phyloP scores from a whole-genome alignment of 805 yeast genomes.

The Candida maesae region DNA sequence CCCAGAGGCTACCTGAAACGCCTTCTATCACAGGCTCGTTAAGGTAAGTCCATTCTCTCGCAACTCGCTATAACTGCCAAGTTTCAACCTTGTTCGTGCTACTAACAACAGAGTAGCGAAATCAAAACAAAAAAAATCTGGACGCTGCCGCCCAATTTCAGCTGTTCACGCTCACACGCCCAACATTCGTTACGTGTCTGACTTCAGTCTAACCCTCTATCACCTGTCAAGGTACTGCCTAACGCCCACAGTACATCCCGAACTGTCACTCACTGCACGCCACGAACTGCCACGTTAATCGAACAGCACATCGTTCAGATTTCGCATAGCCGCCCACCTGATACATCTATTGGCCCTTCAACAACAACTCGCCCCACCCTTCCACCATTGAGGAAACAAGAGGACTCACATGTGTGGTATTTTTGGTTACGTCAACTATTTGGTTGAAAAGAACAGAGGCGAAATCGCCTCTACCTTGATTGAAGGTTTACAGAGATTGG shows the following conservation, averaged over 20 bases:
- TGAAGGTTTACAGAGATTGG: constrained; percentile 84
- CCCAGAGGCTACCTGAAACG: not conserved
- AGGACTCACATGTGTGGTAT: constrained; percentile 70
- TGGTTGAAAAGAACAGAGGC: constrained; percentile 88
- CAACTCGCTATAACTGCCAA: not conserved
- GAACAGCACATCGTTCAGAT: not conserved
- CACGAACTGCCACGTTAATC: not conserved
- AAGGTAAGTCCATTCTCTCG: too few species aligned
- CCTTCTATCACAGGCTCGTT: too few species aligned
- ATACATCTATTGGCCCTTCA: not conserved
- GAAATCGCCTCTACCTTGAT: constrained; percentile 86
- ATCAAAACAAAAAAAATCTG: constrained; percentile 8
- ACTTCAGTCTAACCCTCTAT: too few species aligned
- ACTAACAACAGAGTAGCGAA: too few species aligned
- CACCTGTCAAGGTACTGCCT: too few species aligned
- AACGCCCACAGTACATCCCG: too few species aligned
- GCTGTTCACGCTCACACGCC: constrained; percentile 1
- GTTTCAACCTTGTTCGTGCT: too few species aligned
- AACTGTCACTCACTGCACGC: too few species aligned
- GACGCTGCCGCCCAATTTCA: constrained; percentile 5
- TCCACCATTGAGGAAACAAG: not conserved
- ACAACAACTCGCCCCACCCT: not conserved
- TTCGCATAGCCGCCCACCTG: constrained; percentile 2
- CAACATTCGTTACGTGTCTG: not conserved
- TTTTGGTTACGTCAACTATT: constrained; percentile 94